A percentile compares a stretch with the other conserved stretches of the same genome.
These are phyloP conservation scores for Aspergillus sparsus DNA, from an alignment of 495 filamentous ascomycete genomes.

Conservation along the genomic window DNA sequence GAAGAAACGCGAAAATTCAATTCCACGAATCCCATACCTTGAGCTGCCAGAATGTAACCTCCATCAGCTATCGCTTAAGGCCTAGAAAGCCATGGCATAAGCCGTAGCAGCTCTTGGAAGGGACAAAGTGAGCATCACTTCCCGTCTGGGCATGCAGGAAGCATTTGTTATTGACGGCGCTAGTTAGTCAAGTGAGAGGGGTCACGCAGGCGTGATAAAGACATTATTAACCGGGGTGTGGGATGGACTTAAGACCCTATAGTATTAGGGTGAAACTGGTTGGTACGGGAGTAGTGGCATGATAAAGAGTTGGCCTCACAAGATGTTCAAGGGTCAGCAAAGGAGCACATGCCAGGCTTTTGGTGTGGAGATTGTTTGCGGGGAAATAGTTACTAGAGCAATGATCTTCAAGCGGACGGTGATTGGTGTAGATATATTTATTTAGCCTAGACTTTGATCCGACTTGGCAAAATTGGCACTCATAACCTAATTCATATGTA, in stretches of 20 bases:
- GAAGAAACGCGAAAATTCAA: conserved; percentile 15
- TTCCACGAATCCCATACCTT: conserved; percentile 26
- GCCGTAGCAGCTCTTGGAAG: conserved; percentile 1
- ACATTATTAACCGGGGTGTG: conserved; percentile 14
- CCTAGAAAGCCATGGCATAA: conserved; percentile 8
- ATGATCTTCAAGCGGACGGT: not conserved
- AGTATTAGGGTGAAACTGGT: conserved; percentile 8
- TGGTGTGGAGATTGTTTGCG: conserved; percentile 10
- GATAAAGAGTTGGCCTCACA: conserved; percentile 9
- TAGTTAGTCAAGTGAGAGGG: conserved; percentile 9
- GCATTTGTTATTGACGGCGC: not conserved
- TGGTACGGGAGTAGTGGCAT: conserved; percentile 1
- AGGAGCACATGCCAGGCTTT: conserved; percentile 2
- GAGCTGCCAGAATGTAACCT: conserved; percentile 4
- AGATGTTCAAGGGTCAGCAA: conserved; percentile 1
- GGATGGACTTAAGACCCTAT: conserved; percentile 1
- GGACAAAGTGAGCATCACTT: conserved; percentile 10
- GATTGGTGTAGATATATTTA: conserved; percentile 19
- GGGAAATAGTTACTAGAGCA: conserved; percentile 7
- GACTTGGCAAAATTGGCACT: conserved; percentile 18
- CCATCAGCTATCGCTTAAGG: conserved; percentile 7
- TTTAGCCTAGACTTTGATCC: conserved; percentile 13
- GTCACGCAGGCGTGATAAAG: conserved; percentile 7
- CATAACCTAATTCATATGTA: conserved; percentile 4
- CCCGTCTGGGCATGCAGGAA: conserved; percentile 16